These are phyloP conservation scores for Trichophyton rubrum DNA, from an alignment of 2,329 filamentous ascomycete genomes.

Conservation along the genomic window DNA sequence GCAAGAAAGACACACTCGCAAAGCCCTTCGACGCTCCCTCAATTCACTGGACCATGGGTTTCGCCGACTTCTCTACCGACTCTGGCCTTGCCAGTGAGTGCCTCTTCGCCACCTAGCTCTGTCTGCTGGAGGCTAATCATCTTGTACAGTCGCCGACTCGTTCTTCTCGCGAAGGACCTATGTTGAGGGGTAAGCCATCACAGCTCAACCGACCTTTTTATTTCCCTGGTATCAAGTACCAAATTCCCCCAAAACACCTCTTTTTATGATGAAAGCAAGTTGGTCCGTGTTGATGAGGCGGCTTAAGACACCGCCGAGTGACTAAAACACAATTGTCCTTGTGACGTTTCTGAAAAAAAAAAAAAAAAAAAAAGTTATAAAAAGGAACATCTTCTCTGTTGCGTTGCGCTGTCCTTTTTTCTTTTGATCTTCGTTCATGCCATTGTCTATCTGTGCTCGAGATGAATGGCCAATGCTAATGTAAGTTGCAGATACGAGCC, in stretches of 20 bases:
- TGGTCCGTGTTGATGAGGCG: constrained; percentile 95
- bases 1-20: background rate
- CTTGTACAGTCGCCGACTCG: constrained; percentile 32
- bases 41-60: constrained; percentile 43
- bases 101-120: constrained; percentile 16
- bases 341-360: constrained; percentile 58
- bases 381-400: constrained; percentile 3
- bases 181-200: constrained; percentile 60
- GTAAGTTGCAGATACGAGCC: constrained; percentile 44
- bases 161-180: constrained; percentile 55
- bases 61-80: constrained; percentile 53
- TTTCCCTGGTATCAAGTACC: background rate
- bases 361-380: background rate
- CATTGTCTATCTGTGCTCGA: constrained; percentile 3
- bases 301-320: constrained; percentile 79
- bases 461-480: constrained; percentile 1
- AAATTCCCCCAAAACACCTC: constrained; percentile 7
- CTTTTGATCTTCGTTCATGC: constrained; percentile 8
- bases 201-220: background rate
- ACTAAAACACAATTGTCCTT: constrained; percentile 56
- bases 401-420: constrained; percentile 5
- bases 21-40: constrained; percentile 15
- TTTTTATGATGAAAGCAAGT: constrained; percentile 63
- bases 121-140: constrained; percentile 13
- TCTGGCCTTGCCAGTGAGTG: constrained; percentile 48